Conservation (phyloP, 768 basidiomycete genomes). For the Macrolepiota albuminosa region DNA sequence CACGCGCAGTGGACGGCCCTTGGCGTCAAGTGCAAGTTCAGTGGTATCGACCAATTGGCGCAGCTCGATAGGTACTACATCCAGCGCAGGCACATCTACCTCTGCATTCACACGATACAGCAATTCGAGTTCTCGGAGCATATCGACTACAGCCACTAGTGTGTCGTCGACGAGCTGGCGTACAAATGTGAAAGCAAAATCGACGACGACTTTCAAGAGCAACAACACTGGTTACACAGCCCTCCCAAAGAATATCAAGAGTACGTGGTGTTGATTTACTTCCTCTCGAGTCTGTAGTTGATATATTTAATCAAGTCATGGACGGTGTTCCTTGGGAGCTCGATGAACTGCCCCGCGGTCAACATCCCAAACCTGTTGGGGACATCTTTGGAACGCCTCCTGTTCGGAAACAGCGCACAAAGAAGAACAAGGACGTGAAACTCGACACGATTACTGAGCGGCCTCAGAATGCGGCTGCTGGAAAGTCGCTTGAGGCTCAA, state of each 20-base stretch:
- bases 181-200: slow-evolving; percentile 36
- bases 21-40: slow-evolving; percentile 58
- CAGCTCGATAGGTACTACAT: slow-evolving; percentile 66
- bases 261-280: slow-evolving; percentile 39
- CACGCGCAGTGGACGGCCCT: slow-evolving; percentile 46
- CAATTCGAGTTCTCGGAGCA: slow-evolving; percentile 65
- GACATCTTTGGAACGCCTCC: slow-evolving; percentile 61
- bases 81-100: slow-evolving; percentile 63
- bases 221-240: slow-evolving; percentile 24
- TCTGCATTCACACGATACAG: slow-evolving; percentile 79
- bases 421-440: slow-evolving; percentile 60
- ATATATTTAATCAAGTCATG: slow-evolving; percentile 47
- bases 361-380: slow-evolving; percentile 54
- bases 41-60: slow-evolving; percentile 72
- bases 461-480: slow-evolving; percentile 32
- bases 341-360: slow-evolving; percentile 61
- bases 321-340: slow-evolving; percentile 76
- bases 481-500: slow-evolving; percentile 42
- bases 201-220: slow-evolving; percentile 19
- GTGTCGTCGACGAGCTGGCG: slow-evolving; percentile 75
- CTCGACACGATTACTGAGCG: slow-evolving; percentile 78
- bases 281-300: slow-evolving; percentile 7
- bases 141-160: slow-evolving; percentile 79
- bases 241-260: slow-evolving; percentile 74
- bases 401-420: slow-evolving; percentile 59